Base-by-base conservation (phyloP, 202 grass and related monocot genomes). In the Bolboschoenoplectus hybrid region DNA sequence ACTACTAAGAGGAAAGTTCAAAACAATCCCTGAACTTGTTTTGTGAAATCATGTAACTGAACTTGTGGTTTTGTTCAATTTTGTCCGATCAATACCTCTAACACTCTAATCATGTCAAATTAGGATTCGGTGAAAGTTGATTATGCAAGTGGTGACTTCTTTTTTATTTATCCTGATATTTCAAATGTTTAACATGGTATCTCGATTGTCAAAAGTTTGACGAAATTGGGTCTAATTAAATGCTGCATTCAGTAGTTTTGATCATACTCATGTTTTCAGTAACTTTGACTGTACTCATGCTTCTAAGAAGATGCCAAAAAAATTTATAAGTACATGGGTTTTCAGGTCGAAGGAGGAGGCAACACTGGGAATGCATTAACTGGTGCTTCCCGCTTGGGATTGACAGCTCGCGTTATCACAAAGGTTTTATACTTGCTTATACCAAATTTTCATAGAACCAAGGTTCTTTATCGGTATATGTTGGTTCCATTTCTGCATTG, bases 301-400 rank as follows among this genome's bases (percentile, higher is more conserved):
- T 19, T 63, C 3, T 58, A 58, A 58, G 16, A 58, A 16, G 16
- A 58, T 1, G 4, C 56, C 17, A 5, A 58, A 58, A 58, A 58
- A 7, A 16, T n/a, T 62, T 20, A 8, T 3, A 63, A 63, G 7
- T 32, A 10, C 8, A 19, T 7, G 7, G 6, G 8, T 63, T 62
- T 63, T 9, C 61, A 91, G 89, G 87, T 98, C 3, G 77, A 93
- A 89, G 95, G 95, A 39, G 95, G 91, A 7, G 95, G 95, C 40
- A 98, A 98, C 89, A 82, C 88, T 11, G 95, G 91, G 34, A 98
- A 98, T 77, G 95, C 95, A 43, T 82, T 98, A 63, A 95, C 95
- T 11, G 86, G 85, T 58, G 95, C 90, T 10, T 90, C 91, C 8
- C 90, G 95, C 32, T 89, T 98, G 50, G 95, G 95, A 11, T 85